phyloP scores from a whole-genome alignment of 768 basidiomycete genomes.

The Termitomyces eurrhizus region DNA sequence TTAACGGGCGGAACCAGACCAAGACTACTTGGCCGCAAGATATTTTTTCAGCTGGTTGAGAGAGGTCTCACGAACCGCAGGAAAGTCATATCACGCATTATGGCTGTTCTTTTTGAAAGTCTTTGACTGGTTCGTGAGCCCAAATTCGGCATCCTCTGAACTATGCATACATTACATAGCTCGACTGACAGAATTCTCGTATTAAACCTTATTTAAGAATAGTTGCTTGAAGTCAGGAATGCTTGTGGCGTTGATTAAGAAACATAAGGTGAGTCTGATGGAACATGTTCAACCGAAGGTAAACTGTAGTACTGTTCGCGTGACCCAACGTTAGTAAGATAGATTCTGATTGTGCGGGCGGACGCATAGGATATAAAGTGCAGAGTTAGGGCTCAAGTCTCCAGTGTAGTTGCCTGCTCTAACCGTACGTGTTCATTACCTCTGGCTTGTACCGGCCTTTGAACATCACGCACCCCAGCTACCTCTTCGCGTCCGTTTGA shows the following conservation, averaged over 20 bases:
- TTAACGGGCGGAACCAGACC: neutral
- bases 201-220: too few relatives aligned
- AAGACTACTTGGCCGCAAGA: neutral
- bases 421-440: neutral
- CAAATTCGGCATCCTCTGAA: too few relatives aligned
- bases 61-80: neutral
- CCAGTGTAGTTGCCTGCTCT: neutral
- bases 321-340: neutral
- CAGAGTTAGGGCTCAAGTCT: too few relatives aligned
- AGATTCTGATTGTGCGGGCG: neutral
- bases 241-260: neutral
- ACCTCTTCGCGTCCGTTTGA: neutral
- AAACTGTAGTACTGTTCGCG: too few relatives aligned
- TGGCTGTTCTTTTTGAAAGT: too few relatives aligned
- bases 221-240: too few relatives aligned
- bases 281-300: neutral
- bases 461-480: neutral
- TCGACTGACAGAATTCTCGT: too few relatives aligned
- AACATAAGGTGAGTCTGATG: neutral
- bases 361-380: neutral
- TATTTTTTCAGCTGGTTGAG: neutral
- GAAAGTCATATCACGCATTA: neutral
- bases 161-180: too few relatives aligned
- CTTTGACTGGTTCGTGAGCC: too few relatives aligned
- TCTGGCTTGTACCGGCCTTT: neutral